Percentiles rank a stretch among this genome's conserved stretches.
Conservation (phyloP, 495 filamentous ascomycete genomes). For the Talaromyces thailandensis region DNA sequence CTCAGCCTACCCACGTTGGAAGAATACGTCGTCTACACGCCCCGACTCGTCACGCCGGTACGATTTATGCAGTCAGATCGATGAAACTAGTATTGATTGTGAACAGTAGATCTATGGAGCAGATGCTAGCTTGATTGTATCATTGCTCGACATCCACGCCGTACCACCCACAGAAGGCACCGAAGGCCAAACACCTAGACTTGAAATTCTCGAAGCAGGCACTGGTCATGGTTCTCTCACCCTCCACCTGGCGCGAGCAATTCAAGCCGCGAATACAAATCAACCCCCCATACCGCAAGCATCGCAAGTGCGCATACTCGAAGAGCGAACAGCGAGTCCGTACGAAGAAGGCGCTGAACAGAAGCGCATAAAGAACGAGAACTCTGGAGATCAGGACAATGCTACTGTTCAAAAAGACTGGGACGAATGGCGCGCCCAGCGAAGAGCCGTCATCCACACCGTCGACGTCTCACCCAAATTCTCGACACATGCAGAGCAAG, state of each 20-base stretch:
- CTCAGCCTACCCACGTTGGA: conserved; percentile 56
- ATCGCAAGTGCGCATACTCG: conserved; percentile 29
- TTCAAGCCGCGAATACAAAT: conserved; percentile 60
- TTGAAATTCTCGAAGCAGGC: conserved; percentile 74
- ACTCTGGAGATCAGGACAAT: background rate
- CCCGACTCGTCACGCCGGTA: conserved; percentile 65
- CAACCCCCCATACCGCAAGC: conserved; percentile 24
- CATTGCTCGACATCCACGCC: conserved; percentile 63
- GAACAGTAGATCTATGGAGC: conserved; percentile 58
- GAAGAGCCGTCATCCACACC: conserved; percentile 62
- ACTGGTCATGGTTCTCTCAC: conserved; percentile 74
- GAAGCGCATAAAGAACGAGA: background rate
- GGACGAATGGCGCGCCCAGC: conserved; percentile 39
- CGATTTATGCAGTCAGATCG: conserved; percentile 12
- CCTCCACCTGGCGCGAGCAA: conserved; percentile 60
- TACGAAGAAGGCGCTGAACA: conserved; percentile 12
- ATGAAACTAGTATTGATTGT: background rate
- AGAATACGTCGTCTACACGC: conserved; percentile 57
- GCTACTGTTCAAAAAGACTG: conserved; percentile 19
- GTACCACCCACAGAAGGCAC: conserved; percentile 20
- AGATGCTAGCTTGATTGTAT: conserved; percentile 64
- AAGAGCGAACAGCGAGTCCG: conserved; percentile 18
- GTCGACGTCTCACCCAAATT: conserved; percentile 52
- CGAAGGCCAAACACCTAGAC: conserved; percentile 11
- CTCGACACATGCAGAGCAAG: conserved; percentile 48